Evolutionary conservation across 2,329 filamentous ascomycete genomes (phyloP), one percentile per base, ranked within the genome.

Genomic region (Apiospora aurea): DNA sequence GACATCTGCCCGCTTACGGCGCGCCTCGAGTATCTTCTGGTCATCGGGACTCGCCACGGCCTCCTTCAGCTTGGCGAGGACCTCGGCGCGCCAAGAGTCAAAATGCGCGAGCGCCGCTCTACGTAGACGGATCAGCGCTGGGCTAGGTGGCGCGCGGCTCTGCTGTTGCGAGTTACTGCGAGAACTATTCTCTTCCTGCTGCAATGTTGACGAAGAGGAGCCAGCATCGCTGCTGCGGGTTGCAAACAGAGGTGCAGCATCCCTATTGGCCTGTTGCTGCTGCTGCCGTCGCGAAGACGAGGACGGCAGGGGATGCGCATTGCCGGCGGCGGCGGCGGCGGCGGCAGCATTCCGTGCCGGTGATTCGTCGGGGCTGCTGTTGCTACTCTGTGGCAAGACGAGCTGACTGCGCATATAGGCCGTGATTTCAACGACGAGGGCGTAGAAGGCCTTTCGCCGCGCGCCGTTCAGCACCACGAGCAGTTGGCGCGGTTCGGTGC

Each of bases 1-100:
- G 70, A 81, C 80, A 49, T 85, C 84, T 21, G 80, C 81, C 57
- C 86, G 85, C 76, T 82, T 83, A 69, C 82, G 82, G 29, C 87
- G 83, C 75, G 87, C 85, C 18, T 82, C 84, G 61, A 83, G 76
- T 68, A 87, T 85, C 77, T 85, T 85, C 72, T 80, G 80, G 46
- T 84, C 84, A 71, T 88, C 87, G 14, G 85, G 81, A 2, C 85
- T 82, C 16, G 88, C 84, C 16, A 91, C 82, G 4, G 94, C 88
- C 75, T 96, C 92, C 67, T 90, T 91, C 0, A 97, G 85, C 64
- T 92, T 89, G 24, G 87, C 83, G n/a, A 95, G 85, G 1, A 96
- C 91, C 44, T 90, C 87, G 38, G 89, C 87, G 72, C 91, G 87
- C 95, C 95, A 97, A n/a, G 90, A 88, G 74, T 94, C 90, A 77